A percentile compares a stretch with the other conserved stretches of the same genome.
Conservation (phyloP, 2,329 filamentous ascomycete genomes). For the Uncinocarpus reesii region DNA sequence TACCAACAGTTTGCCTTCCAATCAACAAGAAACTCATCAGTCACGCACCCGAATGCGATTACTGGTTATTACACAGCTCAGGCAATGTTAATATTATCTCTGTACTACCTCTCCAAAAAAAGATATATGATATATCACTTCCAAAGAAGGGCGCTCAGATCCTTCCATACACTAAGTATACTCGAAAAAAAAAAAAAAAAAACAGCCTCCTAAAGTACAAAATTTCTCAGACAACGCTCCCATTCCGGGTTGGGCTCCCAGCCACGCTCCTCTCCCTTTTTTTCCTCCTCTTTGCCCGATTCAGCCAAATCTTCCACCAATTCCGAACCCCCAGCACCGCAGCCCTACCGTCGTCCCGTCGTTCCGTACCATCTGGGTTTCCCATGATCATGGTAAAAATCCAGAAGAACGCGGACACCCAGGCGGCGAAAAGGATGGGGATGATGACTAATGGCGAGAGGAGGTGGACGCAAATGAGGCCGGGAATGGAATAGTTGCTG, state of each 20-base stretch:
- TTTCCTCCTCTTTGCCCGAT: slow-evolving; percentile 12
- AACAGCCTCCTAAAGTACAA: background rate
- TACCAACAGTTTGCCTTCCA: too few relatives aligned
- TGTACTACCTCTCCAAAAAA: background rate
- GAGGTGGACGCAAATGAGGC: slow-evolving; percentile 44
- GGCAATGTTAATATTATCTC: background rate
- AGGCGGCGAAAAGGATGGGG: slow-evolving; percentile 46
- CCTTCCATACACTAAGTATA: too few relatives aligned
- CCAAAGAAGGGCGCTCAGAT: background rate
- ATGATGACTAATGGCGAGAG: slow-evolving; percentile 48
- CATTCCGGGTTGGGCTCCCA: background rate
- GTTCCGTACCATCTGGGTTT: slow-evolving; percentile 51
- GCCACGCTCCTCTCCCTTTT: slow-evolving; percentile 5
- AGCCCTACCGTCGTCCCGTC: slow-evolving; percentile 51
- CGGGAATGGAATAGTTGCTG: slow-evolving; percentile 26
- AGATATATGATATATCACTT: background rate
- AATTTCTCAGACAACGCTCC: background rate
- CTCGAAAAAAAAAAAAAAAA: background rate
- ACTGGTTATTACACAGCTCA: too few relatives aligned
- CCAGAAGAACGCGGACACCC: slow-evolving; percentile 54
- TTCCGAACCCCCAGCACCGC: slow-evolving; percentile 48
- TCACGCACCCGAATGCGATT: too few relatives aligned
- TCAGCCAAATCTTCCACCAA: slow-evolving; percentile 53
- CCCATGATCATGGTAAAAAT: slow-evolving; percentile 51
- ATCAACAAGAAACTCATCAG: too few relatives aligned